Percentiles rank a stretch among this genome's conserved stretches.
phyloP scores from a whole-genome alignment of 2,329 filamentous ascomycete species.

The Didymella pinodella region DNA sequence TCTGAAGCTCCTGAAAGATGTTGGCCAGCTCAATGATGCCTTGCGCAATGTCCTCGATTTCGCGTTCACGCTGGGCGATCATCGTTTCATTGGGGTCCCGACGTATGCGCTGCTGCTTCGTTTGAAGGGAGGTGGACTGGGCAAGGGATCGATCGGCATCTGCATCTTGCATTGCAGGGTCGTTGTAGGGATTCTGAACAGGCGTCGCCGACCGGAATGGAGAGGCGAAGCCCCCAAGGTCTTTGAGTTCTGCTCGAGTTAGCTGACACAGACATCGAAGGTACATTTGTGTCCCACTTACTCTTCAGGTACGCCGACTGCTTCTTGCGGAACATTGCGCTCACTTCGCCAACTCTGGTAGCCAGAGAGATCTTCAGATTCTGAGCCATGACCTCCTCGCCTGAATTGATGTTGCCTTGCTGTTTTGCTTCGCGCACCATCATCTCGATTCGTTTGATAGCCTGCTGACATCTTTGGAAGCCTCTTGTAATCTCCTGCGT shows the following conservation, averaged over 20 bases:
- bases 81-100: constrained; percentile 75
- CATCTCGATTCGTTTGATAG: constrained; percentile 85
- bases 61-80: constrained; percentile 90
- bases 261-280: constrained; percentile 13
- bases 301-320: constrained; percentile 96
- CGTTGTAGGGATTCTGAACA: constrained; percentile 72
- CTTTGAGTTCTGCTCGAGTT: constrained; percentile 50
- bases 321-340: constrained; percentile 93
- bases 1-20: constrained; percentile 94
- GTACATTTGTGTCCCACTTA: constrained; percentile 53
- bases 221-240: constrained; percentile 58
- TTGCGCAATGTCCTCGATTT: constrained; percentile 97
- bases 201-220: constrained; percentile 56
- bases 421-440: constrained; percentile 84
- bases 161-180: constrained; percentile 85
- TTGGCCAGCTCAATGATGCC: constrained; percentile 97
- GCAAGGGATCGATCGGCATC: constrained; percentile 93
- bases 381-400: constrained; percentile 93
- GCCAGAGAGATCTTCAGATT: constrained; percentile 95
- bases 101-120: constrained; percentile 67
- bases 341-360: constrained; percentile 86
- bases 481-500: constrained; percentile 88
- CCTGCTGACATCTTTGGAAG: constrained; percentile 89
- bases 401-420: constrained; percentile 74
- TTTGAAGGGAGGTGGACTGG: constrained; percentile 85